Evolutionary conservation across 2,329 filamentous ascomycete genomes (phyloP).

Genomic region (Thelonectria blattea): DNA sequence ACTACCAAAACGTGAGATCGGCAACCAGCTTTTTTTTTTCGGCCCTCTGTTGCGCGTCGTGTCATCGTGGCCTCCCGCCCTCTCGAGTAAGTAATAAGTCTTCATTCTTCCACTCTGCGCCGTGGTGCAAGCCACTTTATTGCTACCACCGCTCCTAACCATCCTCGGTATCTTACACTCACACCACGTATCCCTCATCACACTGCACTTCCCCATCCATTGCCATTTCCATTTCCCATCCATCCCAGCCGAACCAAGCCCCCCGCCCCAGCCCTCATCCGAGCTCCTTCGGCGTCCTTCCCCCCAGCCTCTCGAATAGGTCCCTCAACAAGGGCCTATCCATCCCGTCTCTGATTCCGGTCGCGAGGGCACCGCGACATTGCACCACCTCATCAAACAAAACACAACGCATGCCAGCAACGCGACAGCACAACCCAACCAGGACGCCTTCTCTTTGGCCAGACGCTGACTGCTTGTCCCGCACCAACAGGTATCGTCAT

Average conservation of each 20-base stretch:
- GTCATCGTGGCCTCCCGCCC: constrained; percentile 12
- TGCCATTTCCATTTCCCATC: constrained; percentile 1
- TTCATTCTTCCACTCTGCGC: constrained; percentile 10
- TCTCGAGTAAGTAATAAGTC: constrained; percentile 20
- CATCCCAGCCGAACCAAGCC: constrained; percentile 7
- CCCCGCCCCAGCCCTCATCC: constrained; percentile 13
- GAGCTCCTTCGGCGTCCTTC: constrained; percentile 2
- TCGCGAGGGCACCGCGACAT: constrained; percentile 18
- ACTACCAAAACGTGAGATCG: constrained; percentile 15
- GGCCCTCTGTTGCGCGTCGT: constrained; percentile 17
- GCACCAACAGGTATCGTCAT: constrained; percentile 19
- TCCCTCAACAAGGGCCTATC: constrained; percentile 6
- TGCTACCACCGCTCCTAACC: constrained; percentile 16
- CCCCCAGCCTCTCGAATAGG: constrained; percentile 12
- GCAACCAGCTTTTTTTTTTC: constrained; percentile 13
- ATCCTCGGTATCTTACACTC: constrained; percentile 15
- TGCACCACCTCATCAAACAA: constrained; percentile 21
- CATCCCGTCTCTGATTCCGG: constrained; percentile 13
- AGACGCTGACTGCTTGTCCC: constrained; percentile 19
- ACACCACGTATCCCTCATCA: constrained; percentile 11
- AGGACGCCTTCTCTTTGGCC: constrained; percentile 17
- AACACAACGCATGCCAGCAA: constrained; percentile 19
- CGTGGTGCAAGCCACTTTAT: constrained; percentile 15
- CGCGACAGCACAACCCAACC: constrained; percentile 18
- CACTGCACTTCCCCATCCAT: constrained; percentile 9